Conservation (phyloP, 2,329 filamentous ascomycete species). For the Rhynchosporium agropyri region DNA sequence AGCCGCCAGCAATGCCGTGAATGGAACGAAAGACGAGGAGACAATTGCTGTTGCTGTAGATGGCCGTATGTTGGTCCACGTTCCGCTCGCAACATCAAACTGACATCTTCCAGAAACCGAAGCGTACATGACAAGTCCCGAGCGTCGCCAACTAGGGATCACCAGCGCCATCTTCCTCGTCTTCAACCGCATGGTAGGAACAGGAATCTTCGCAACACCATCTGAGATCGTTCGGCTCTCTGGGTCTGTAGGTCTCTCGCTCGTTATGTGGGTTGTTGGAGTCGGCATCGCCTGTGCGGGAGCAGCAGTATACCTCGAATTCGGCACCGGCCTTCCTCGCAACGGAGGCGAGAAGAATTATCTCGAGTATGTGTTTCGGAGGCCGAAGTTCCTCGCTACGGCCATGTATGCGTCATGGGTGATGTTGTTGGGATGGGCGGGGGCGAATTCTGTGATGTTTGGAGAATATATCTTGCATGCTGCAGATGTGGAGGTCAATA, state of each 20-base stretch:
- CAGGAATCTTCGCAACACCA: conserved; percentile 68
- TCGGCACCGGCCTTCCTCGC: conserved; percentile 64
- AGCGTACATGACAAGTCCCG: conserved; percentile 26
- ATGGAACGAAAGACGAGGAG: not conserved
- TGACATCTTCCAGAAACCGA: not conserved
- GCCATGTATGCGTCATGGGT: conserved; percentile 64
- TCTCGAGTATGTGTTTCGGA: conserved; percentile 64
- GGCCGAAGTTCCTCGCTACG: conserved; percentile 62
- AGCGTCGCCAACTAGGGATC: conserved; percentile 56
- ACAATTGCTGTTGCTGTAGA: not conserved
- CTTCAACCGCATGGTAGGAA: conserved; percentile 68
- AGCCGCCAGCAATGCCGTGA: not conserved
- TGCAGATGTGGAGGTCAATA: conserved; percentile 60
- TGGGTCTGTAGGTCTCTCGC: conserved; percentile 62
- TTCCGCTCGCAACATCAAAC: not conserved
- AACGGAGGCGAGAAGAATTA: conserved; percentile 71
- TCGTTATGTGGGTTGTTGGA: conserved; percentile 65
- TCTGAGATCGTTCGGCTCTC: conserved; percentile 58
- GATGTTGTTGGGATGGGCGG: conserved; percentile 65
- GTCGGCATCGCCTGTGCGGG: conserved; percentile 64
- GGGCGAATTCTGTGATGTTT: conserved; percentile 69
- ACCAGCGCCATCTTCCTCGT: conserved; percentile 60
- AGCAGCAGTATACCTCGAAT: conserved; percentile 67
- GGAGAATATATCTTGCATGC: conserved; percentile 72
- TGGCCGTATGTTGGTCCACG: not conserved